Evolutionary conservation across 306 rosid genomes (phyloP).

Genomic region (Malus fusca): DNA sequence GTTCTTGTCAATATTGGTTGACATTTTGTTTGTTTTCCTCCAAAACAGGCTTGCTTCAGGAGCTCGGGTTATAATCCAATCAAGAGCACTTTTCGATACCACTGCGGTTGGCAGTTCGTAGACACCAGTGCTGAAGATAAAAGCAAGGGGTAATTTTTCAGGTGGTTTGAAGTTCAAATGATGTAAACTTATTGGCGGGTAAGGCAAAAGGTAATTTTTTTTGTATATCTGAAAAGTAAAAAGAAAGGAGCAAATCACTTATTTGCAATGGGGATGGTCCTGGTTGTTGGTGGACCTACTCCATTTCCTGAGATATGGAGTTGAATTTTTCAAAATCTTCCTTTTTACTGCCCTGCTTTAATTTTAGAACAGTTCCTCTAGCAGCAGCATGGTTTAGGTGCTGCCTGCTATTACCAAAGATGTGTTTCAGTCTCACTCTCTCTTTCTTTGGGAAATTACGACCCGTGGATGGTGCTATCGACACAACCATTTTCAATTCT

Average conservation of each 20-base stretch:
- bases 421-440: not conserved
- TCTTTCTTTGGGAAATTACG: too few relatives aligned
- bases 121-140: not conserved
- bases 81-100: constrained; percentile 36
- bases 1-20: constrained; percentile 18
- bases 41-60: constrained; percentile 91
- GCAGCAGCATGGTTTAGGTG: not conserved
- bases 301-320: constrained; percentile 13
- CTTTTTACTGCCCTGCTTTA: constrained; percentile 18
- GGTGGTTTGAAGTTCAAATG: constrained; percentile 35
- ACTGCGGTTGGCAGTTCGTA: constrained; percentile 32
- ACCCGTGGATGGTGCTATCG: too few relatives aligned
- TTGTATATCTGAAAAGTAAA: constrained; percentile 35
- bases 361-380: constrained; percentile 10
- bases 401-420: not conserved
- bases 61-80: constrained; percentile 87
- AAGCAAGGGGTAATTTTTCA: constrained; percentile 4
- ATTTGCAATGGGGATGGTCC: constrained; percentile 31
- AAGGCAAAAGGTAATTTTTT: constrained; percentile 12
- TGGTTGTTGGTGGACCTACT: constrained; percentile 29
- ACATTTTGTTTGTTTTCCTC: constrained; percentile 29
- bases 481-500: not conserved
- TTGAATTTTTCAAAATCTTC: constrained; percentile 10
- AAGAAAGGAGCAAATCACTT: constrained; percentile 19
- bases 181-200: constrained; percentile 24